Percentiles rank a stretch among this genome's conserved stretches.
These are phyloP conservation scores for Pulveroboletus sp. DNA, from an alignment of 768 basidiomycete species.

Conservation along the genomic window DNA sequence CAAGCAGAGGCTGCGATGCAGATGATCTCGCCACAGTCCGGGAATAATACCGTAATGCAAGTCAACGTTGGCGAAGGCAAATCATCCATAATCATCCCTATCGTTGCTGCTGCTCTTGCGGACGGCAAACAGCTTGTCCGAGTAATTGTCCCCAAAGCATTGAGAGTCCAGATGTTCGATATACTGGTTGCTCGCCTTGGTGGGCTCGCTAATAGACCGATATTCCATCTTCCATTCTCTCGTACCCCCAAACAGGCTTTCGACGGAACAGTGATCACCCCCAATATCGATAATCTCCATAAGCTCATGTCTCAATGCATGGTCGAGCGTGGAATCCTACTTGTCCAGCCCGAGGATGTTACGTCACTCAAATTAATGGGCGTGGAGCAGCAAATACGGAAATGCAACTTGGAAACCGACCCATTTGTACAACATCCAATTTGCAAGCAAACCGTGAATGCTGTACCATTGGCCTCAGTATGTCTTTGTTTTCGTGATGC, in stretches of 20 bases:
- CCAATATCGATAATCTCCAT: conserved; percentile 23
- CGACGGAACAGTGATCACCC: too few relatives aligned
- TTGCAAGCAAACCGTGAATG: background rate
- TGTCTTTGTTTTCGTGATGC: background rate
- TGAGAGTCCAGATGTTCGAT: background rate
- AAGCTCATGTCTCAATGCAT: conserved; percentile 32
- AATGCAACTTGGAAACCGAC: conserved; percentile 29
- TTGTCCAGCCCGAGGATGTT: background rate
- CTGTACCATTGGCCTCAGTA: background rate
- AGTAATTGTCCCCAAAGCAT: conserved; percentile 7
- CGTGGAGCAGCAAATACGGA: conserved; percentile 16
- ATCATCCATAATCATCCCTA: conserved; percentile 10
- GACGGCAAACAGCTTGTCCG: conserved; percentile 24
- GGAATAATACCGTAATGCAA: background rate
- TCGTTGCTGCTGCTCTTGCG: conserved; percentile 31
- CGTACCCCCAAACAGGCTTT: conserved; percentile 23
- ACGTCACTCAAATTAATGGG: background rate
- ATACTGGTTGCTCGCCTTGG: conserved; percentile 30
- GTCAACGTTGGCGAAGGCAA: background rate
- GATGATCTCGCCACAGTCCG: background rate
- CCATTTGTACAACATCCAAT: conserved; percentile 11
- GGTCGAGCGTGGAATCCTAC: conserved; percentile 1
- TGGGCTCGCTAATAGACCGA: conserved; percentile 27
- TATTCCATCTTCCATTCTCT: background rate
- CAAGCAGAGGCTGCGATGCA: background rate